Base-by-base conservation (phyloP, 345 rosid genomes). In the Gossypium longicalyx region DNA sequence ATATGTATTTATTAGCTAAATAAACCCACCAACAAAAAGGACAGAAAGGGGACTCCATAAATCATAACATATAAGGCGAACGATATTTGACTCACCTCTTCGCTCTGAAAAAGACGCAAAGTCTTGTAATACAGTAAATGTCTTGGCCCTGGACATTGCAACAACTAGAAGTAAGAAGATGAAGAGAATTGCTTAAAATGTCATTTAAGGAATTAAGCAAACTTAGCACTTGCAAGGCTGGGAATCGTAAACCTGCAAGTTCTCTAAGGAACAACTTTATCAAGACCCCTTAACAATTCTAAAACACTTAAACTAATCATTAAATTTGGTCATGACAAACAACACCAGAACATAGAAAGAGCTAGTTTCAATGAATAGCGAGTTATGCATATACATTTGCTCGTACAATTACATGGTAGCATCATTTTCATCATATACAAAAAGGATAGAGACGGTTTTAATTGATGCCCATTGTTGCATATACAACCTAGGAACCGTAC, bases 101-200 rank as follows among this genome's bases (percentile, higher is more conserved):
- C 97, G 12, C 88, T 93, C 62, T 63, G 47, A 59, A 94, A 77
- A 80, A 86, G 80, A 4, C 87, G 96, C 82, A 86, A 1, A 25
- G 91, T 80, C 63, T 73, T 91, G 91, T 89, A 84, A 79, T 91
- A 93, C 77, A 95, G 75, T 79, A 89, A 79, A 58, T 86, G 86
- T 82, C 99, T 88, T 4, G 98, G 92, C 82, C 87, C 99, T 95
- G 88, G 81, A 80, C 25, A 19, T 23, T 54, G 49, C 9, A 52
- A 51, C 16, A 68, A 25, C 43, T 48, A 34, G 1, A 10, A 38
- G 48, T 38, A 38, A 44, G 52, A 63, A 63, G 23, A 10, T n/a
- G 64, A 10, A 67, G n/a, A 22, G 57, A 67, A 67, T 45, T 13
- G 38, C 34, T 20, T 48, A 67, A 47, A 7, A 16, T 67, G 43